Conservation (phyloP, 805 yeast species). For the Starmerella tilneyi region DNA sequence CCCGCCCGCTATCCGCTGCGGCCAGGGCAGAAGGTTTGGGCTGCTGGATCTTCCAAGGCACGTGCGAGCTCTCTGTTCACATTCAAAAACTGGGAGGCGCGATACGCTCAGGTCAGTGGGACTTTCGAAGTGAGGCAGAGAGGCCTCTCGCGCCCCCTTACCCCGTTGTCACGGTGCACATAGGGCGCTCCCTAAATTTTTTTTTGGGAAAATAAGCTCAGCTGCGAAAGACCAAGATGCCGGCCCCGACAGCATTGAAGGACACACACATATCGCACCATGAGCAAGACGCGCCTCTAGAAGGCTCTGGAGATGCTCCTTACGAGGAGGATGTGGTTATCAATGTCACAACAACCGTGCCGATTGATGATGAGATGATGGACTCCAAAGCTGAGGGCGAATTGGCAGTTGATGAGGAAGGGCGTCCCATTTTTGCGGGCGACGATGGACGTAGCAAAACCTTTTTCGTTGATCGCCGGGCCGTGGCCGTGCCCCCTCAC, state of each 20-base stretch:
- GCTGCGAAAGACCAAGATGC: slow-evolving; percentile 22
- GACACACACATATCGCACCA: slow-evolving; percentile 28
- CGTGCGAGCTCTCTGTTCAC: too few species aligned
- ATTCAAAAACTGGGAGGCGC: too few species aligned
- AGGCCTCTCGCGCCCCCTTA: not conserved
- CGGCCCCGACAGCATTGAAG: slow-evolving; percentile 33
- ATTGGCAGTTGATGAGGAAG: slow-evolving; percentile 67
- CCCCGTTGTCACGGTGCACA: not conserved
- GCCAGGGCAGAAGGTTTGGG: too few species aligned
- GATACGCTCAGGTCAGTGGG: too few species aligned
- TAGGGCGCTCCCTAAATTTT: not conserved
- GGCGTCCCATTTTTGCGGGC: slow-evolving; percentile 78
- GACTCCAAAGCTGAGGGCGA: slow-evolving; percentile 23
- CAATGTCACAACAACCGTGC: slow-evolving; percentile 35
- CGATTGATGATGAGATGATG: slow-evolving; percentile 22
- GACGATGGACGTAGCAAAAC: slow-evolving; percentile 52
- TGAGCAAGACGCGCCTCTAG: slow-evolving; percentile 20
- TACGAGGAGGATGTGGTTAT: slow-evolving; percentile 40
- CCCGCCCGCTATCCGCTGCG: too few species aligned
- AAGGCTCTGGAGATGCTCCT: slow-evolving; percentile 19
- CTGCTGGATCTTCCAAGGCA: too few species aligned
- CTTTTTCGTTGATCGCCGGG: slow-evolving; percentile 76
- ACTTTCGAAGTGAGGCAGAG: too few species aligned
- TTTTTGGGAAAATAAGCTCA: not conserved
- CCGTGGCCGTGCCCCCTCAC: slow-evolving; percentile 92